A percentile compares a stretch with the other conserved stretches of the same genome.
Conservation (phyloP, 2,329 filamentous ascomycete species). For the Fusarium pseudograminearum region DNA sequence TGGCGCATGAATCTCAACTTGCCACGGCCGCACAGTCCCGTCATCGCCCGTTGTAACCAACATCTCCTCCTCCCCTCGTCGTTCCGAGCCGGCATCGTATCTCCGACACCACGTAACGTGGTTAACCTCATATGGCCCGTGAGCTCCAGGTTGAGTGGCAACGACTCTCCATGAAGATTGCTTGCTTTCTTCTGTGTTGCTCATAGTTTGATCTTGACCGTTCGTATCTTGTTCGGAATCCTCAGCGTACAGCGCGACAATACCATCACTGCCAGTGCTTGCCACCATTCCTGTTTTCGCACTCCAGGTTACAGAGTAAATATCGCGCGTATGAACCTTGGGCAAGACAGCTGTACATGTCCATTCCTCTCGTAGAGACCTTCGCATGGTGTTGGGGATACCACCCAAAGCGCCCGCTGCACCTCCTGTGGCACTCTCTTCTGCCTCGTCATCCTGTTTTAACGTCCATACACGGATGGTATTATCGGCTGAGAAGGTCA, state of each 20-base stretch:
- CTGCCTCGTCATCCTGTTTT: slow-evolving; percentile 61
- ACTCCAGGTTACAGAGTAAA: slow-evolving; percentile 91
- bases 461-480: slow-evolving; percentile 84
- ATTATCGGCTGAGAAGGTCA: slow-evolving; percentile 87
- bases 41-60: slow-evolving; percentile 93
- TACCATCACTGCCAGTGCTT: slow-evolving; percentile 90
- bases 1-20: slow-evolving; percentile 55
- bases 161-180: slow-evolving; percentile 76
- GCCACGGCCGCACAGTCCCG: slow-evolving; percentile 88
- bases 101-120: slow-evolving; percentile 89
- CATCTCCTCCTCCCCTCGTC: slow-evolving; percentile 78
- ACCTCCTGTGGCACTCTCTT: slow-evolving; percentile 43
- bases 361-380: slow-evolving; percentile 85
- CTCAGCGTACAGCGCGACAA: slow-evolving; percentile 75
- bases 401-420: slow-evolving; percentile 63
- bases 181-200: slow-evolving; percentile 19
- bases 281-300: slow-evolving; percentile 79
- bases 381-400: slow-evolving; percentile 91
- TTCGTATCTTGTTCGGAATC: slow-evolving; percentile 40
- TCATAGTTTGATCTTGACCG: slow-evolving; percentile 44
- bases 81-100: slow-evolving; percentile 72
- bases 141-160: slow-evolving; percentile 76
- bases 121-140: slow-evolving; percentile 95
- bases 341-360: slow-evolving; percentile 81
- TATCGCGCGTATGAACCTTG: slow-evolving; percentile 77